Evolutionary conservation across 345 rosid species (phyloP).

Genomic region (Eucalyptus caleyi): DNA sequence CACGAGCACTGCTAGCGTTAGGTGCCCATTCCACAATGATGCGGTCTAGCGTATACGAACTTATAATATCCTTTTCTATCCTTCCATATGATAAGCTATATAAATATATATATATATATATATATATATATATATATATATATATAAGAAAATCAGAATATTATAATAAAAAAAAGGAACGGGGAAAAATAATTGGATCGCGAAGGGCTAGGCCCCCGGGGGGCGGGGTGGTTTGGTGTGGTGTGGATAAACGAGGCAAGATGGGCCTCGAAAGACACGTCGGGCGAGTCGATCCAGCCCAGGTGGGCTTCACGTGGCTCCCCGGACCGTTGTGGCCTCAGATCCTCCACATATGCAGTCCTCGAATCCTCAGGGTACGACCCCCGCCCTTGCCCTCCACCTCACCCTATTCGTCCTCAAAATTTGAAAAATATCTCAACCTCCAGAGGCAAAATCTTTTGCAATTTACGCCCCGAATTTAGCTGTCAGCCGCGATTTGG

Average conservation of each 20-base stretch:
- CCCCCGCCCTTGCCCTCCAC: neutral
- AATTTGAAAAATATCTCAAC: neutral
- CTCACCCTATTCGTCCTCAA: neutral
- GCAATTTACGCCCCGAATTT: neutral
- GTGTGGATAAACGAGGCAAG: neutral
- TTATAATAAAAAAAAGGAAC: neutral
- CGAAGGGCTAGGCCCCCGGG: neutral
- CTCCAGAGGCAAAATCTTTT: neutral
- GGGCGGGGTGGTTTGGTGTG: neutral
- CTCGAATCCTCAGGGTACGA: conserved; percentile 8
- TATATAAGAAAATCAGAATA: neutral
- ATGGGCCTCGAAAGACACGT: conserved; percentile 5
- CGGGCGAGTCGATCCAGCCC: neutral
- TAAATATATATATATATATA: too few relatives aligned
- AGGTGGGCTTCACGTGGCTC: conserved; percentile 42
- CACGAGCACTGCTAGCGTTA: too few relatives aligned
- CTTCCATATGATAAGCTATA: neutral
- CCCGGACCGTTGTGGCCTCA: conserved; percentile 5
- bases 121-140: too few relatives aligned
- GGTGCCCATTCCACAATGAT: neutral
- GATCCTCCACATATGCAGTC: conserved; percentile 32
- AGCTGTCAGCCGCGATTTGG: neutral
- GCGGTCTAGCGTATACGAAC: neutral
- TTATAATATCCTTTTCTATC: neutral
- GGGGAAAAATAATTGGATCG: neutral